Base-by-base conservation (phyloP, 2,329 filamentous ascomycete genomes). In the Cercospora janseana region DNA sequence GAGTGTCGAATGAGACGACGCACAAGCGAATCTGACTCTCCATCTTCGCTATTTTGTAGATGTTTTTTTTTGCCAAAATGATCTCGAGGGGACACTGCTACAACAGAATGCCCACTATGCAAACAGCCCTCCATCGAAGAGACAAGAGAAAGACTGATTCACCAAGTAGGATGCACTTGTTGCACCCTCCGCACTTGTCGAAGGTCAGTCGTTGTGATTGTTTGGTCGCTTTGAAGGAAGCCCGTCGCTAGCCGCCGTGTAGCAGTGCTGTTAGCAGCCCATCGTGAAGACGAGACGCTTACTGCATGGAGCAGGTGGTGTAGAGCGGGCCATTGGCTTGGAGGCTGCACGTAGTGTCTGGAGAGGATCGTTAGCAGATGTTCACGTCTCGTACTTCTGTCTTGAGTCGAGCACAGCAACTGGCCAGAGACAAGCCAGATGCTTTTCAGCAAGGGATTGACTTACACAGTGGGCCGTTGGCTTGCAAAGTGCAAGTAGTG, bases 131-230 rank as follows among this genome's bases (percentile, higher is more conserved):
- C 18, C 12, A 37, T 21, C 34, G 10, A 37, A 37, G 18, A 37
- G 23, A 23, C 1, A 23, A 23, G 34, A 20, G 4, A 5, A 37
- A 1, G 34, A 23, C 23, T 20, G 18, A 21, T 5, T n/a, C 34
- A 37, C n/a, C 16, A 37, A 37, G 34, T n/a, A 37, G 34, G 10
- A 37, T 37, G 18, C 34, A 37, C 34, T 37, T 20, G 34, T 20
- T 37, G 16, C 34, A 37, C 3, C 34, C 34, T 37, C 10, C 34
- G 34, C 12, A 37, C 34, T 37, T 37, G 31, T 20, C 23, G 12
- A 20, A n/a, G 5, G 9, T 3, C 1, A n/a, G 23, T 37, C 34
- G 16, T 37, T 16, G 31, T 20, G 4, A 37, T 37, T 37, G 34
- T 21, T 3, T n/a, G 3, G 15, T 21, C 10, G 34, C 34, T 16